Base-by-base conservation (phyloP, 2,329 filamentous ascomycete species). In the Penicillium oxalicum region DNA sequence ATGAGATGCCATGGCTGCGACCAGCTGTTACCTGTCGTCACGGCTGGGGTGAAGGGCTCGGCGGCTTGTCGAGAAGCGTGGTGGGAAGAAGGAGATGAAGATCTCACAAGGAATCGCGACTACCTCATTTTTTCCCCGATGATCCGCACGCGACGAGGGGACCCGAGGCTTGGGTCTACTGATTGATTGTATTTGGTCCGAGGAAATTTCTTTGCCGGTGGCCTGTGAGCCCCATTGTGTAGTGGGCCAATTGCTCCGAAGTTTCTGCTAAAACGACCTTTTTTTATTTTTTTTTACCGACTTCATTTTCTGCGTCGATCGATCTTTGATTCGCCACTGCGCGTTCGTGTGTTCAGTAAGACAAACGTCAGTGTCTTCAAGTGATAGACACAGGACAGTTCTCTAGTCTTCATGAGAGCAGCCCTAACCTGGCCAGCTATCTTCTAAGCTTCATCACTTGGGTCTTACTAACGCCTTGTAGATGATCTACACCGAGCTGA, bases 151-250 rank as follows among this genome's bases (percentile, higher is more conserved):
- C 40, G 40, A 50, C 37, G n/a, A 24, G 28, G 34, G 8, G 11
- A 35, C 24, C 40, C 29, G 13, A 24, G 44, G 33, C n/a, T 35
- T 43, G 46, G 49, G 46, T 28, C 42, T 44, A 37, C 12, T 32
- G 43, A 43, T 26, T n/a, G 4, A 40, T 9, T 42, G 13, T 28
- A 29, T 44, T 39, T 34, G 5, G 39, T 42, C 48, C 27, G 39
- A 27, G 40, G 48, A 45, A 45, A 18, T 18, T 26, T 28, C 27
- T 33, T 38, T 29, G 9, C 35, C 44, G 18, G 40, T 18, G 25
- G 18, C 29, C 29, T 32, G 29, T 32, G 29, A 32, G 29, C 7
- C 41, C 34, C 29, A 24, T 46, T 39, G 26, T 29, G 37, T 34
- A 18, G 44, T 46, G 36, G 44, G 36, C 44, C 35, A 27, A 40